A percentile compares a stretch with the other conserved stretches of the same genome.
These are phyloP conservation scores for Quercus engelmannii DNA, from an alignment of 306 rosid species.

Conservation along the genomic window DNA sequence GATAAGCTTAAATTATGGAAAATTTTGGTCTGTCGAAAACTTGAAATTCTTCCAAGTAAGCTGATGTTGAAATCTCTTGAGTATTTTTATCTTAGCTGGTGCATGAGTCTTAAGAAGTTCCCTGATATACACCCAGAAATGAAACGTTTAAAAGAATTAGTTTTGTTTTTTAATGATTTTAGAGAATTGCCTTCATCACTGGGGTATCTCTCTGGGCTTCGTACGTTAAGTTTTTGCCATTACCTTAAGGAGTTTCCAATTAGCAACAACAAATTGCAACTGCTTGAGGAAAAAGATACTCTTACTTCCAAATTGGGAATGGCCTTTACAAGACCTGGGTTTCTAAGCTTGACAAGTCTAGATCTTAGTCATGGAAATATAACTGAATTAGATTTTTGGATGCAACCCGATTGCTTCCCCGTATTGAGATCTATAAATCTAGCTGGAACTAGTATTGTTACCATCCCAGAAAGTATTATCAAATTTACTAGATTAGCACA, in stretches of 20 bases:
- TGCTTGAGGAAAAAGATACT: too few relatives aligned
- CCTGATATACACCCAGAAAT: too few relatives aligned
- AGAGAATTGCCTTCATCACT: background rate
- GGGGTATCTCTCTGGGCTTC: background rate
- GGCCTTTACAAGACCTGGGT: too few relatives aligned
- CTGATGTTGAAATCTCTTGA: too few relatives aligned
- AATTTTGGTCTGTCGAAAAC: too few relatives aligned
- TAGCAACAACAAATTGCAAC: background rate
- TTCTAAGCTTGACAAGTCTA: background rate
- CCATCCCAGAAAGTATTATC: background rate
- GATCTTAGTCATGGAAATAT: background rate
- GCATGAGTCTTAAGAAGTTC: too few relatives aligned
- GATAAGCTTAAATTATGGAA: background rate
- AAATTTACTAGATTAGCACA: background rate
- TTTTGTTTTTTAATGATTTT: too few relatives aligned
- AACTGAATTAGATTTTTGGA: background rate
- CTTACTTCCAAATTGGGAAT: too few relatives aligned
- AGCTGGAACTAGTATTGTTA: background rate
- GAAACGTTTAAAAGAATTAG: too few relatives aligned
- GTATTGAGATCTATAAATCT: background rate
- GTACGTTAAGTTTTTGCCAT: background rate
- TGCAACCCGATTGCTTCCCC: background rate
- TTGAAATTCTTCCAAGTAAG: too few relatives aligned
- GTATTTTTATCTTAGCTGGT: too few relatives aligned
- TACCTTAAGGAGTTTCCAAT: background rate